Conservation (phyloP, 352 stramenopile genomes). For the Phytophthora quininea region DNA sequence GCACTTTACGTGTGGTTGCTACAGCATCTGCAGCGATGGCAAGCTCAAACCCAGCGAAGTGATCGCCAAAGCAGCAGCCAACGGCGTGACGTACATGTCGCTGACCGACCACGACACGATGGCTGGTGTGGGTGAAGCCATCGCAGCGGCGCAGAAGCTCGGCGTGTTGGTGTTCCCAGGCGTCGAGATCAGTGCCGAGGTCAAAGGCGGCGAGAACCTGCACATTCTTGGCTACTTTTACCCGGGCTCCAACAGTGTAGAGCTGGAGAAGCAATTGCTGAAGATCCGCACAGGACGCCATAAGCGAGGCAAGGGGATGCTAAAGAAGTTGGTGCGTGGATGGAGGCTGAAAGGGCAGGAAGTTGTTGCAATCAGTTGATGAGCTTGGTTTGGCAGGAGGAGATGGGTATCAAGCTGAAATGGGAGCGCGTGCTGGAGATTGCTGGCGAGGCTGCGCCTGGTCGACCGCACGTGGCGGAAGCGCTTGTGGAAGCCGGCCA, state of each 20-base stretch:
- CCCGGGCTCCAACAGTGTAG: conserved; percentile 73
- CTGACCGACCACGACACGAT: conserved; percentile 90
- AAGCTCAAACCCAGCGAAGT: conserved; percentile 79
- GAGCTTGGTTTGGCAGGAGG: conserved; percentile 40
- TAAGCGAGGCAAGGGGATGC: conserved; percentile 84
- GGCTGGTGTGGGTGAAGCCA: conserved; percentile 77
- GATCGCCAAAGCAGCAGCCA: conserved; percentile 75
- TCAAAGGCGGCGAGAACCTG: conserved; percentile 83
- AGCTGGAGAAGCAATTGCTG: conserved; percentile 75
- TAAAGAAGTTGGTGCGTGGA: conserved; percentile 73
- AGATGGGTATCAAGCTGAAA: conserved; percentile 81
- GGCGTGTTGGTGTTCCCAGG: conserved; percentile 80
- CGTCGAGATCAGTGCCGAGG: conserved; percentile 88
- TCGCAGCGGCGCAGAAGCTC: conserved; percentile 62
- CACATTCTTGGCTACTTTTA: conserved; percentile 90
- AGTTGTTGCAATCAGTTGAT: no score
- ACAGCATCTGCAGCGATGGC: conserved; percentile 82
- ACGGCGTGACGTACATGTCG: conserved; percentile 84
- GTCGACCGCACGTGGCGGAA: conserved; percentile 79
- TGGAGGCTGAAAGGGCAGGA: not conserved
- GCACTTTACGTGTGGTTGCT: not conserved
- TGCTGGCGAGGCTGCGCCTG: conserved; percentile 80
- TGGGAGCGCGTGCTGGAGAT: conserved; percentile 86
- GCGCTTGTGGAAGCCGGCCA: conserved; percentile 78
- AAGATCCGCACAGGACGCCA: conserved; percentile 82